Base-by-base conservation (phyloP, 371 early-diverging fungal genomes). In the Rhizomucor miehei region DNA sequence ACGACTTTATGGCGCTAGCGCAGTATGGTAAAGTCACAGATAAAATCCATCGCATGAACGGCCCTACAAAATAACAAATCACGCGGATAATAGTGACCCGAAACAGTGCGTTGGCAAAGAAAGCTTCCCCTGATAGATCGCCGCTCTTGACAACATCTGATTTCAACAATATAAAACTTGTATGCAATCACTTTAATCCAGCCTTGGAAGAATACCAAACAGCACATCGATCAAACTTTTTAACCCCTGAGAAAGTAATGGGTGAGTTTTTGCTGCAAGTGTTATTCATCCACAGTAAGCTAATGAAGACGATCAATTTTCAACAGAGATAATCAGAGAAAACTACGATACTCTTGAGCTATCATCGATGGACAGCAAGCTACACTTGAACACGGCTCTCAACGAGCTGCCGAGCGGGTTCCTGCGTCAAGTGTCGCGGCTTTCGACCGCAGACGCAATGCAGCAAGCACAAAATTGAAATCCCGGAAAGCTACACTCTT, bases 111-210 rank as follows among this genome's bases (percentile, higher is more conserved):
- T 35, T 57, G 14, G 57, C 58, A 6, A 51, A 62, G 14, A 49
- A 48, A 20, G 52, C 57, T 40, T 60, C 63, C 0, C 51, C 19
- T 19, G 66, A 63, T 35, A 69, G 63, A 41, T 68, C 66, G 20
- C 67, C 66, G 13, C 17, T 43, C 0, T 35, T 66, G 56, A 36
- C 63, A 55, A 47, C 49, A 39, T 3, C 59, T 48, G 57, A 66
- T 55, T 55, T 76, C 53, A 16, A 64, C 48, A 63, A 67, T 55
- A 35, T 67, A 53, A 54, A 72, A 55, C 43, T 63, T 16, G 64
- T 75, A 16, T 71, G 71, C 21, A 62, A 69, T 17, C 75, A 75
- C 40, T 75, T 75, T n/a, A 63, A 71, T 24, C 66, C 69, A n/a
- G 69, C 64, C 9, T 23, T 75, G 21, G 69, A 71, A 34, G 67